Base-by-base conservation (phyloP, 2,329 filamentous ascomycete genomes). In the Phialocephala subalpina region DNA sequence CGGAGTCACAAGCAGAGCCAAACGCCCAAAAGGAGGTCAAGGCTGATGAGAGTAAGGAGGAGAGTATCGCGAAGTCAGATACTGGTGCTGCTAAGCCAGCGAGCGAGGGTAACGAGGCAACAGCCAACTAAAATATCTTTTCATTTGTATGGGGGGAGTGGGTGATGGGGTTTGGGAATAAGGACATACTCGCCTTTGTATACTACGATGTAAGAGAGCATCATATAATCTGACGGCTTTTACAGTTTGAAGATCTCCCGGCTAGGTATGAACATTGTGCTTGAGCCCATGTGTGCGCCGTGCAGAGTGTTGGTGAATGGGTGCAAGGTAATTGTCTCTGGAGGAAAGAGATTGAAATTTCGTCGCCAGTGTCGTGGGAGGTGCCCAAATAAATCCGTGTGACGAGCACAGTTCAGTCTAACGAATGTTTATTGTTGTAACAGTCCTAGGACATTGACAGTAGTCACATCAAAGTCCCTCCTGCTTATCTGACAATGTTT, bases 51-150 rank as follows among this genome's bases (percentile, higher is more conserved):
- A 86, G 87, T 67, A 87, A 87, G 66, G 86, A 87, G 77, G 85
- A 81, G 70, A 87, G 87, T 76, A 80, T 83, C 16, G 84, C 86
- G 73, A 81, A 82, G 72, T 73, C 70, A 1, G 71, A 75, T 20
- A 65, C 56, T 18, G 67, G 72, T 58, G 73, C 82, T 72, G 84
- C 87, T 49, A 89, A 89, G 80, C 88, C 88, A 38, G 88, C 86
- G 1, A 90, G 87, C 71, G 87, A 90, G 72, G 82, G 82, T 66
- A 86, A 87, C 70, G 87, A 89, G 74, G 87, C 87, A 33, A 78
- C 76, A n/a, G 72, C 57, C 33, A 63, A 49, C 40, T 71, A 73
- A 63, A 64, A 33, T 33, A 33, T 61, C 27, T 36, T 45, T 73
- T 73, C 60, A 61, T 70, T 69, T 70, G 65, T 69, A 62, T 29